Conservation (phyloP, 169 alveolate species). For the Cystoisospora suis region DNA sequence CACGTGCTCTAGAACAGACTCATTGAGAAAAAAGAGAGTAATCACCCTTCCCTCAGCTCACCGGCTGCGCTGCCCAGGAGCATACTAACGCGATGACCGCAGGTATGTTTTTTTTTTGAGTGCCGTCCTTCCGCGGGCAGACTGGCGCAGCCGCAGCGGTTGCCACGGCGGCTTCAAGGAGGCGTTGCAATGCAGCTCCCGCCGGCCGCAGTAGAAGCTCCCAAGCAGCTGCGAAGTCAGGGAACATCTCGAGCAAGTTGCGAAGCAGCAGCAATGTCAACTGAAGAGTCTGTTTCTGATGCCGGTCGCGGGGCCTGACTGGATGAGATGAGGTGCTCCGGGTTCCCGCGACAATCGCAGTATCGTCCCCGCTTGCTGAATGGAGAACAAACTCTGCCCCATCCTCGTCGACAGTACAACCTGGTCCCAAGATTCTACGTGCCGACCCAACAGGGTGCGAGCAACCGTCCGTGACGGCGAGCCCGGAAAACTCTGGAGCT, state of each 20-base stretch:
- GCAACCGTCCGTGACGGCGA: too few species aligned
- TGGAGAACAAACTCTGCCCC: too few species aligned
- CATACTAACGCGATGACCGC: constrained; percentile 51
- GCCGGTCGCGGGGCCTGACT: too few species aligned
- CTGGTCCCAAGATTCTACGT: not conserved
- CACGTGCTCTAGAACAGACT: too few species aligned
- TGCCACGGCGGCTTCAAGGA: constrained; percentile 58
- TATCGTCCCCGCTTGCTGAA: not conserved
- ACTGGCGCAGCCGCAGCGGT: constrained; percentile 61
- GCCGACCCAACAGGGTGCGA: not conserved
- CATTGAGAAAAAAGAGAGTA: too few species aligned
- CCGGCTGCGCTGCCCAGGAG: constrained; percentile 60
- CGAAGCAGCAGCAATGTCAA: constrained; percentile 30
- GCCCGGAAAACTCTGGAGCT: too few species aligned
- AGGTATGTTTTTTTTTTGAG: not conserved
- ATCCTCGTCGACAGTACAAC: not conserved
- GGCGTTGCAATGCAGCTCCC: constrained; percentile 47
- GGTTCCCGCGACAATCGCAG: not conserved
- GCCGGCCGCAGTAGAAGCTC: constrained; percentile 36
- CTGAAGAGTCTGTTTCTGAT: constrained; percentile 40
- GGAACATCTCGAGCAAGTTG: constrained; percentile 23
- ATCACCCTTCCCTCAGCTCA: not conserved
- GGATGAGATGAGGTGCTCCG: not conserved
- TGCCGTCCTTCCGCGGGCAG: not conserved
- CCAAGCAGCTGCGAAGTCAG: constrained; percentile 43